Evolutionary conservation across 345 rosid species (phyloP).

Genomic region (Orychophragmus violaceus): DNA sequence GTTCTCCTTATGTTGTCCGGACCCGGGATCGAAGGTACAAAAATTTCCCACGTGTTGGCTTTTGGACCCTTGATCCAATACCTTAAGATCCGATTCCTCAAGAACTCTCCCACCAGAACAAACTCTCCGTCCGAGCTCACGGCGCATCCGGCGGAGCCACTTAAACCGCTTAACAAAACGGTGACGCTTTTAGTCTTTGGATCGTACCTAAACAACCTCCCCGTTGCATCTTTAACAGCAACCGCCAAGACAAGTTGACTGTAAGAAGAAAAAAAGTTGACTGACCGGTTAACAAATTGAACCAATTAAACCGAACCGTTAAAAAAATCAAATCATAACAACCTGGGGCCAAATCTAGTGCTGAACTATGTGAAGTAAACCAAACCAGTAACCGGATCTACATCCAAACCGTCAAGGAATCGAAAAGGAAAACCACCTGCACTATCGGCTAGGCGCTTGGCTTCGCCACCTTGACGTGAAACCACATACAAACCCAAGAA

Average conservation of each 20-base stretch:
- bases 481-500: slow-evolving; percentile 34
- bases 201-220: slow-evolving; percentile 26
- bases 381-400: slow-evolving; percentile 28
- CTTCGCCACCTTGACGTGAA: slow-evolving; percentile 33
- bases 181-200: slow-evolving; percentile 17
- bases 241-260: slow-evolving; percentile 26
- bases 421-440: slow-evolving; percentile 21
- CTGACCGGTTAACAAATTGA: neutral
- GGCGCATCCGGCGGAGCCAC: slow-evolving; percentile 28
- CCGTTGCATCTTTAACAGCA: slow-evolving; percentile 23
- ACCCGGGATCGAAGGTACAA: slow-evolving; percentile 18
- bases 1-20: slow-evolving; percentile 29
- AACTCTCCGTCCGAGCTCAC: slow-evolving; percentile 27
- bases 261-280: neutral
- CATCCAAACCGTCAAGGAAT: slow-evolving; percentile 35
- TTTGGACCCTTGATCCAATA: slow-evolving; percentile 31
- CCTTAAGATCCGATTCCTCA: slow-evolving; percentile 17
- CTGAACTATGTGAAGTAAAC: slow-evolving; percentile 42
- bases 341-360: slow-evolving; percentile 29
- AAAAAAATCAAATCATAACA: neutral
- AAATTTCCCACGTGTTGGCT: slow-evolving; percentile 24
- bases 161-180: slow-evolving; percentile 21
- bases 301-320: neutral
- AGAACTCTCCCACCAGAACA: slow-evolving; percentile 23
- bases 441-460: slow-evolving; percentile 24